Evolutionary conservation across 257 asterid species (phyloP).

Genomic region (Coffea eugenioides): DNA sequence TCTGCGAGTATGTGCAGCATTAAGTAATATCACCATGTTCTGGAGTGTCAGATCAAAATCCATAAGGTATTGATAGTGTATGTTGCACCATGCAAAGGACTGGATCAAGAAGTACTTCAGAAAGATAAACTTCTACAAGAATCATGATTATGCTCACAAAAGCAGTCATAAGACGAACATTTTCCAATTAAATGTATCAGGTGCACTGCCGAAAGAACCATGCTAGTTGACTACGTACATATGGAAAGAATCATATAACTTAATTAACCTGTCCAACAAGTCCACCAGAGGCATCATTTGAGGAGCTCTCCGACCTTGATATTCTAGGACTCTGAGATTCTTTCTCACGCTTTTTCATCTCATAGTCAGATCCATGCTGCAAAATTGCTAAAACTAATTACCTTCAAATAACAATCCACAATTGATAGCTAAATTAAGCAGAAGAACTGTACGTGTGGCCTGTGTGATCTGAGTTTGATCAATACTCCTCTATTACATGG

Average conservation of each 20-base stretch:
- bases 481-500: background rate
- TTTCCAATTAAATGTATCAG: background rate
- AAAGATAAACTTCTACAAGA: background rate
- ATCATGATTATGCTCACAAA: background rate
- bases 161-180: background rate
- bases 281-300: slow-evolving; percentile 50
- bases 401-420: background rate
- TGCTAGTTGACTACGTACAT: background rate
- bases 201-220: background rate
- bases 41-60: background rate
- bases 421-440: slow-evolving; percentile 10
- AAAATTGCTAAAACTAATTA: slow-evolving; percentile 8
- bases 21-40: background rate
- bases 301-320: slow-evolving; percentile 44
- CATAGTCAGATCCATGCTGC: slow-evolving; percentile 30
- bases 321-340: slow-evolving; percentile 19
- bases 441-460: background rate
- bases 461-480: background rate
- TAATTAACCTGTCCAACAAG: slow-evolving; percentile 64
- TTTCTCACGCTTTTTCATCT: slow-evolving; percentile 28
- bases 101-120: background rate
- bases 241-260: background rate
- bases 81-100: background rate
- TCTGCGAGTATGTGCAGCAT: background rate
- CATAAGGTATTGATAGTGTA: background rate